Evolutionary conservation across 2,329 filamentous ascomycete species (phyloP), one percentile per base, ranked within the genome.

Genomic region (Ascosphaera apis): DNA sequence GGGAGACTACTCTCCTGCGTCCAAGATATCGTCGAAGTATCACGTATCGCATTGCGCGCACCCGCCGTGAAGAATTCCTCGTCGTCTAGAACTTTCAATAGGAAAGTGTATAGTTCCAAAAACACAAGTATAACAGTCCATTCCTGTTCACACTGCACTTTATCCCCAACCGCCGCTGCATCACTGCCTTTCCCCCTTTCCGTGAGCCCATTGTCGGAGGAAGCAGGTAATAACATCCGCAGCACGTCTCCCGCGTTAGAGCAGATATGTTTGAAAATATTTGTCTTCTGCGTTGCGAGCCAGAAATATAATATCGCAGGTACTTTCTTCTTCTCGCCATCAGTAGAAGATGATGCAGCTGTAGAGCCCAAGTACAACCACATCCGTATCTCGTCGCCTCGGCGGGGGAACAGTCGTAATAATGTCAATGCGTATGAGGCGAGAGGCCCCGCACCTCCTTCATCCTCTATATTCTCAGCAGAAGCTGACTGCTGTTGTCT

Each of bases 121-220:
- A 98, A 95, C 0, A 98, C 66, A 0, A 95, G 62, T 31, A 92
- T 70, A 1, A 88, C 74, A 13, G 77, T 74, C 88, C 88, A 98
- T 49, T 95, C 82, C 44, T 74, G 67, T 17, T 64, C 56, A 55
- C 62, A 53, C 50, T 63, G 42, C 44, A 47, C 37, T 51, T 53
- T 48, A 23, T 51, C 33, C 25, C 45, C 40, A 39, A 37, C 37
- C 12, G 5, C 30, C 36, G 37, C 35, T 33, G 39, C 28, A 33
- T 43, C 41, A 35, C 44, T 39, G 34, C 47, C 40, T 43, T 44
- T 6, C 23, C 7, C 15, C 36, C 27, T 31, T 17, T 31, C 18
- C 8, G 18, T 16, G 3, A n/a, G 43, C 52, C 58, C 46, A 61
- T 63, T 23, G 58, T 65, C 36, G 35, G 46, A 19, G 33, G 47